phyloP scores from a whole-genome alignment of 257 asterid species.

The Jaltomata sinuosa region DNA sequence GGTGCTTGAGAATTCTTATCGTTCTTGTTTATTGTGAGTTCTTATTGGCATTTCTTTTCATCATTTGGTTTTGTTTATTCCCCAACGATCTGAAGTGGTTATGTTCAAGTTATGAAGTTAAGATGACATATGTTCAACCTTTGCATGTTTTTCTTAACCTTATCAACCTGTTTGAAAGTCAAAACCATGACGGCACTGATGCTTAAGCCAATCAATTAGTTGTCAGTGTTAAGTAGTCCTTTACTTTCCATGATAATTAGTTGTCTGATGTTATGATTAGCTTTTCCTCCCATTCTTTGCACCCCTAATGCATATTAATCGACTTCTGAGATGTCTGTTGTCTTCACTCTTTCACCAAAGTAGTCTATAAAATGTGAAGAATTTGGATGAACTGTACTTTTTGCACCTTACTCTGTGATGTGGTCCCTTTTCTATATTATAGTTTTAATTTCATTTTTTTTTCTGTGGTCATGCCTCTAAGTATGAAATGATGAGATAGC shows the following conservation, averaged over 20 bases:
- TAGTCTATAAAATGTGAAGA: not conserved
- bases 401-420: not conserved
- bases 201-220: not conserved
- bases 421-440: not conserved
- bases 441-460: not conserved
- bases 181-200: not conserved
- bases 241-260: not conserved
- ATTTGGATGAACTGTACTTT: not conserved
- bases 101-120: not conserved
- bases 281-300: not conserved
- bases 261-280: not conserved
- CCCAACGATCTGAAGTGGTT: not conserved
- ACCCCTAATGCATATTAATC: not conserved
- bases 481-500: not conserved
- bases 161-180: not conserved
- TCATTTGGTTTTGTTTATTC: not conserved
- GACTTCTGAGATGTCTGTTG: not conserved
- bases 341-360: not conserved
- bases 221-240: not conserved
- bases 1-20: slow-evolving; percentile 34
- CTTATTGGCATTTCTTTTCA: not conserved
- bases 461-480: not conserved
- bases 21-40: not conserved
- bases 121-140: not conserved
- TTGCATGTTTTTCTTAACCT: not conserved